Conservation (phyloP, 306 rosid species). For the Lablab purpureus region DNA sequence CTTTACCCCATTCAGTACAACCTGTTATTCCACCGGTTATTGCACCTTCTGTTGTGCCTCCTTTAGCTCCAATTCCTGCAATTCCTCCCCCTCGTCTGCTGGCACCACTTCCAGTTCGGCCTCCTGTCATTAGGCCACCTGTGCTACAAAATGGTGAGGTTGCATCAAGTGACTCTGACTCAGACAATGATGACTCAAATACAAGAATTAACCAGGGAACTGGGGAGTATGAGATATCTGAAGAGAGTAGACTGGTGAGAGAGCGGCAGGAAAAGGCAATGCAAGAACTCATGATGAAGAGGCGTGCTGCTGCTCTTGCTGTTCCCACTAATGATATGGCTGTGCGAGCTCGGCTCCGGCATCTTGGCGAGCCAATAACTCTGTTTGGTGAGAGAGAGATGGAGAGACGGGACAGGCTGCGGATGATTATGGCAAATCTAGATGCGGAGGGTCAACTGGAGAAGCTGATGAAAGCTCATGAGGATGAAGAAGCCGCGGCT, state of each 20-base stretch:
- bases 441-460: constrained; percentile 90
- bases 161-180: constrained; percentile 68
- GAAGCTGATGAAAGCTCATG: constrained; percentile 84
- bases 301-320: constrained; percentile 86
- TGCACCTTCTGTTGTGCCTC: constrained; percentile 61
- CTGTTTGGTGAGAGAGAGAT: constrained; percentile 93
- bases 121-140: constrained; percentile 64
- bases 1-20: constrained; percentile 51
- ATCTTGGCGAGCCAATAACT: constrained; percentile 91
- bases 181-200: constrained; percentile 58
- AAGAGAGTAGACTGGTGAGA: constrained; percentile 75
- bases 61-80: constrained; percentile 70
- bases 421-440: constrained; percentile 78
- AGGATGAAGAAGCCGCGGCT: constrained; percentile 86
- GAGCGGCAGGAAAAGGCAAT: constrained; percentile 88
- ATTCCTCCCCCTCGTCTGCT: constrained; percentile 67
- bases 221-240: constrained; percentile 83
- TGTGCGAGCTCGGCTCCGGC: constrained; percentile 86
- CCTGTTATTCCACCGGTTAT: constrained; percentile 47
- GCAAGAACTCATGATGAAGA: constrained; percentile 85
- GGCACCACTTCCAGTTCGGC: constrained; percentile 69
- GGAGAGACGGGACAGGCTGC: constrained; percentile 89
- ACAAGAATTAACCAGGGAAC: constrained; percentile 55
- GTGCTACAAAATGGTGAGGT: constrained; percentile 69
- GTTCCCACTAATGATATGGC: constrained; percentile 97